These are phyloP conservation scores for Xylaria cubensis DNA, from an alignment of 495 filamentous ascomycete species.

Conservation along the genomic window DNA sequence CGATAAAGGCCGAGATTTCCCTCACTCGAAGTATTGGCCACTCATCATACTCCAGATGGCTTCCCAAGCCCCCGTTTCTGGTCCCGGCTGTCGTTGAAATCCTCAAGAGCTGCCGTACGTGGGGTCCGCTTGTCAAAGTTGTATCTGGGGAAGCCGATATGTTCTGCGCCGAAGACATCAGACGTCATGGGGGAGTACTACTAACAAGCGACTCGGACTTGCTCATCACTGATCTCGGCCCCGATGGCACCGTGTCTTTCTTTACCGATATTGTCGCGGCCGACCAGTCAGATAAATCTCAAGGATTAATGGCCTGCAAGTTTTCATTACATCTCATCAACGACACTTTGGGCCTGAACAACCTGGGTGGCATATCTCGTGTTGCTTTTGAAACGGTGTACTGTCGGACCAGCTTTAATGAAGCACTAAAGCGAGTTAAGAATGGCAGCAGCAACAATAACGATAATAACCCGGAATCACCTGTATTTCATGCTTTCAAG, in stretches of 20 bases:
- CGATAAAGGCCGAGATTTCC: constrained; percentile 18
- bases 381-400: constrained; percentile 36
- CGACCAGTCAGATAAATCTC: constrained; percentile 17
- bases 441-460: constrained; percentile 19
- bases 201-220: constrained; percentile 79
- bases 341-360: constrained; percentile 30
- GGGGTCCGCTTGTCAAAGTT: constrained; percentile 57
- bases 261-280: constrained; percentile 54
- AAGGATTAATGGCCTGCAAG: constrained; percentile 28
- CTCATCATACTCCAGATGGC: constrained; percentile 33
- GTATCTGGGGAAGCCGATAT: constrained; percentile 75
- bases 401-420: constrained; percentile 17
- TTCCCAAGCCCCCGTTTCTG: constrained; percentile 67
- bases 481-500: constrained; percentile 31
- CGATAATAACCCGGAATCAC: constrained; percentile 25
- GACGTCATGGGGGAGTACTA: constrained; percentile 56
- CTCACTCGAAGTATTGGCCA: constrained; percentile 10
- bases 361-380: constrained; percentile 34
- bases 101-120: constrained; percentile 51
- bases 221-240: constrained; percentile 70
- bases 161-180: constrained; percentile 67
- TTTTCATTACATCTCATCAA: constrained; percentile 37
- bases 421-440: constrained; percentile 29
- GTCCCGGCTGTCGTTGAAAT: constrained; percentile 72
- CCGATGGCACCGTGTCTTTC: constrained; percentile 62